Base-by-base conservation (phyloP, 164 flowering plant species). In the Platanus orientalis region DNA sequence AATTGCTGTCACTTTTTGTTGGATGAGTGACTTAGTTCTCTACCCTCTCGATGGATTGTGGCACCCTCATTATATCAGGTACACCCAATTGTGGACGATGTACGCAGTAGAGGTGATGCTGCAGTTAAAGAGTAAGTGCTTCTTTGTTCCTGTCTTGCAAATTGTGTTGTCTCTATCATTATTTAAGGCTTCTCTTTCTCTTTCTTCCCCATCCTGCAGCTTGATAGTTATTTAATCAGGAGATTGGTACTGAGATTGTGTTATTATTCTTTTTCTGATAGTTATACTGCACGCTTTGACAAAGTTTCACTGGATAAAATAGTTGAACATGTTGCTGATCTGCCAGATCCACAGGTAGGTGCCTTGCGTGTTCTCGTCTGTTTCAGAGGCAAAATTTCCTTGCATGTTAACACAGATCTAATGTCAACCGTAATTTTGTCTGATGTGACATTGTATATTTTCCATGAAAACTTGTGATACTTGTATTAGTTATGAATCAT, bases 31-130 rank as follows among this genome's bases (percentile, higher is more conserved):
- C 5, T 68, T 40, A 27, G 34, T 54, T 55, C 17, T n/a, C 24
- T 49, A 29, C 24, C 23, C 29, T 13, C 16, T 29, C 45, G 16
- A 50, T 50, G 21, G 16, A 17, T 57, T 25, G 24, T 40, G 23
- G 42, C 12, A 40, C n/a, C n/a, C n/a, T 27, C 42, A 29, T 19
- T 10, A 27, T 61, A 0, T 71, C 66, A 93, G 98, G 96, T 90
- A 34, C 70, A 87, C 24, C 97, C 99, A 14, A 94, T 94, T 76
- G 89, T 89, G 65, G 96, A 91, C 57, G 97, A 86, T 76, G 90
- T 91, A 48, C 86, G 84, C 13, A 60, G 52, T 62, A 83, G 96
- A 79, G 99, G 99, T 10, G 97, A 94, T 74, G 83, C 85, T 54
- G 97, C 99, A 53, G 92, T 91, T 27, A 86, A 76, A 76, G 90